A percentile compares a stretch with the other conserved stretches of the same genome.
Evolutionary conservation across 345 rosid species (phyloP).

Genomic region (Eucalyptus microcorys): DNA sequence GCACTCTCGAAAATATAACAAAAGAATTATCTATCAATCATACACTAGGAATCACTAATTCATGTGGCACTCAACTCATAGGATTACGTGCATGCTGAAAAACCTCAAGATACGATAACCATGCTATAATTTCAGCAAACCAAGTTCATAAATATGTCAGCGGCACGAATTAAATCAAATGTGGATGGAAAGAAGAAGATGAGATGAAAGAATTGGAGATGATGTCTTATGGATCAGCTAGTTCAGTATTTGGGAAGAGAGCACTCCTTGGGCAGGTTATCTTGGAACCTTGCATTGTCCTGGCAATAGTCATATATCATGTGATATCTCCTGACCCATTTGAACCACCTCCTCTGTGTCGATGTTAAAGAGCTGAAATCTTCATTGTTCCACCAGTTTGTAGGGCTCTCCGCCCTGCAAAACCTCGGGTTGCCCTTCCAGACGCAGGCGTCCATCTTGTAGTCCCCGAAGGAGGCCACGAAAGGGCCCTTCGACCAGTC

Average conservation of each 20-base stretch:
- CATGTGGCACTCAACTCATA: not conserved
- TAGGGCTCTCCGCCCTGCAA: conserved; percentile 37
- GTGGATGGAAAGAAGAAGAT: not conserved
- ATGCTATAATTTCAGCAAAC: not conserved
- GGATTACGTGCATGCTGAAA: accelerated
- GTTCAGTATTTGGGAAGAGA: conserved; percentile 46
- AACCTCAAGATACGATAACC: accelerated
- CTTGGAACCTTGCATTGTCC: conserved; percentile 52
- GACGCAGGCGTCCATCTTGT: conserved; percentile 59
- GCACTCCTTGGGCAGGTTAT: conserved; percentile 66
- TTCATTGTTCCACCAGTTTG: conserved; percentile 69
- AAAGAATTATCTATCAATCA: not conserved
- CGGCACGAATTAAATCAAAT: not conserved
- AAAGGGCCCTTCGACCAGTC: conserved; percentile 81
- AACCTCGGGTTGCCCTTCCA: conserved; percentile 52
- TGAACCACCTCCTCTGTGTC: conserved; percentile 57
- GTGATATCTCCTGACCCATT: conserved; percentile 72
- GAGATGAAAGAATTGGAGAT: not conserved
- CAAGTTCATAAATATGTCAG: not conserved
- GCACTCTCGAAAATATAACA: not conserved
- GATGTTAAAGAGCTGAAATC: conserved; percentile 29
- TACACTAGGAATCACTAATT: not conserved
- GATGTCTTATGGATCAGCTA: not conserved
- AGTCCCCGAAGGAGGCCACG: conserved; percentile 49
- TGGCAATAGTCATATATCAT: conserved; percentile 77